Base-by-base conservation (phyloP, 768 basidiomycete species). In the Boletus vermiculosoides region DNA sequence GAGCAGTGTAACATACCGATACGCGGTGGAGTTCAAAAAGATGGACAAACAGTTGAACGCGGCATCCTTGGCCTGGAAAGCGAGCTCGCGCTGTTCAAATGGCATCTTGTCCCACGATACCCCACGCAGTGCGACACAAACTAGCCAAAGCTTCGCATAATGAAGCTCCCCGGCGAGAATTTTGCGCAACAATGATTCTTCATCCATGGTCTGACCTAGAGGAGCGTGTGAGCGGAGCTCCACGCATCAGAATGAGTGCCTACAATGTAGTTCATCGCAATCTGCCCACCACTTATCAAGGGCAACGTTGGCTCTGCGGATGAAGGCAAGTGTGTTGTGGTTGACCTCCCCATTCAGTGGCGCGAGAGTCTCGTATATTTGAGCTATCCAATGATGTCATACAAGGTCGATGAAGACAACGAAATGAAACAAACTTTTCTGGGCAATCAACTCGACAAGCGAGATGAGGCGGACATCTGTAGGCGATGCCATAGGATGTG, bases 41-140 rank as follows among this genome's bases (percentile, higher is more conserved):
- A 91, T 88, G 45, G 87, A 82, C 42, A 98, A 75, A 68, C 92
- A 94, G 61, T 86, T 85, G 36, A 88, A 85, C 5, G 94, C 94
- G 0, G 94, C 90, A 66, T 95, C 92, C 74, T 94, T 96, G 28
- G 94, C 94, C 66, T 95, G 91, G 77, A 96, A 95, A 4, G 94
- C 94, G 45, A 96, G 80, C 70, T 96, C 94, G 39, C 93, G 86
- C 68, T 96, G 94, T 71, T 97, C 94, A 58, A 90, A 92, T 4
- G 92, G 86, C 88, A 97, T 92, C 73, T 94, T 94, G 67, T 97
- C 94, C 94, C 94, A 98, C 5, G 90, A 85, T 25, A 89, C 90
- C 18, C 94, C 94, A 57, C 94, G 84, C 45, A 98, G 76, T 13
- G 93, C 93, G 23, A 96, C 88, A 68, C 94, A 97, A 22, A 94